Conservation (phyloP, 2,329 filamentous ascomycete species). For the Dactylellina haptotyla region DNA sequence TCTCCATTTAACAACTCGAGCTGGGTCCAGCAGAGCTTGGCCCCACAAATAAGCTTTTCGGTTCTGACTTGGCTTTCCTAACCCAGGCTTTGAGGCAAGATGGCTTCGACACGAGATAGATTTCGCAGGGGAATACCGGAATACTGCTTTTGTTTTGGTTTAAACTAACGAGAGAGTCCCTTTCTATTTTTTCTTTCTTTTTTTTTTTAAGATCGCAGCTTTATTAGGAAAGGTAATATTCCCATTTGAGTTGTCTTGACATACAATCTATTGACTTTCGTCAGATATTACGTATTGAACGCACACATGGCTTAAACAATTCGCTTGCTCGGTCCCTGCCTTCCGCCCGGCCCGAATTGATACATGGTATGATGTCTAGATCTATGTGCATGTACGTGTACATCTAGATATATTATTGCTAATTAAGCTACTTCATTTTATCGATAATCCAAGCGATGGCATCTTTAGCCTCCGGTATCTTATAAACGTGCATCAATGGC, state of each 20-base stretch:
- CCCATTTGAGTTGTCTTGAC: too few species aligned
- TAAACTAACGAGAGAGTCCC: background rate
- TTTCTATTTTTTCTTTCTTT: background rate
- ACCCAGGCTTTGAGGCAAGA: background rate
- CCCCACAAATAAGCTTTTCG: constrained; percentile 44
- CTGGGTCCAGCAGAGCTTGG: constrained; percentile 12
- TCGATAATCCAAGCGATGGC: constrained; percentile 20
- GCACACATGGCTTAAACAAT: too few species aligned
- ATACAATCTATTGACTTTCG: too few species aligned
- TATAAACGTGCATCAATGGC: constrained; percentile 32
- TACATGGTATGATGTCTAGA: too few species aligned
- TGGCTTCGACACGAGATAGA: background rate
- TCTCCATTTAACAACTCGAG: background rate
- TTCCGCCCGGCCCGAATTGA: too few species aligned
- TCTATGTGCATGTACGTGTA: too few species aligned
- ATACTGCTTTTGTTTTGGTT: background rate
- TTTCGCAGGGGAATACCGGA: constrained; percentile 20
- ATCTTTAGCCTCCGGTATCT: constrained; percentile 2
- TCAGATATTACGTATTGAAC: too few species aligned
- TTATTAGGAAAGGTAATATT: too few species aligned
- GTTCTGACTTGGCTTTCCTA: constrained; percentile 40
- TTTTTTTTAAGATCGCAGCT: too few species aligned
- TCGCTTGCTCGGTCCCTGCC: too few species aligned
- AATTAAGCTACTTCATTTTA: constrained; percentile 22
- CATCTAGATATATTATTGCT: too few species aligned